phyloP scores from a whole-genome alignment of 371 early-diverging fungal genomes.

The Blakeslea trispora region DNA sequence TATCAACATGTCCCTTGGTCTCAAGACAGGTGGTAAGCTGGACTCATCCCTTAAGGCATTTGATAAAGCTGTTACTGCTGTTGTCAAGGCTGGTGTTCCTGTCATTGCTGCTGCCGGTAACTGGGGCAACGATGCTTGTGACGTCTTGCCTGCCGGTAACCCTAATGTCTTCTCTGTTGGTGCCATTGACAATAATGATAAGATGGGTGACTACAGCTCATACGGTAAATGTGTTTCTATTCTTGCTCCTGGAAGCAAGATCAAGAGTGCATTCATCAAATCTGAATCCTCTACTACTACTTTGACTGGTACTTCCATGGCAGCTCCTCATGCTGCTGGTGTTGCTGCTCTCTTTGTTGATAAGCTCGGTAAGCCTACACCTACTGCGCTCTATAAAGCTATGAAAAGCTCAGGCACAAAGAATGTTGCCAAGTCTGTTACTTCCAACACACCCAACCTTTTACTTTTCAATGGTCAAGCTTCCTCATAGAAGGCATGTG shows the following conservation, averaged over 20 bases:
- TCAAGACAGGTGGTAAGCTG: constrained; percentile 20
- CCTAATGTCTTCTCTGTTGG: constrained; percentile 69
- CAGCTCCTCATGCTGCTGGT: constrained; percentile 81
- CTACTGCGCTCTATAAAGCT: constrained; percentile 29
- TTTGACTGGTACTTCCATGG: constrained; percentile 82
- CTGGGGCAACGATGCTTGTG: constrained; percentile 64
- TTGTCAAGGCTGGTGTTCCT: constrained; percentile 51
- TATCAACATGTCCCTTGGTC: constrained; percentile 65
- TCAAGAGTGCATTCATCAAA: constrained; percentile 43
- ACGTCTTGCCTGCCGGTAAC: constrained; percentile 66
- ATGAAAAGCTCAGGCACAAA: constrained; percentile 23
- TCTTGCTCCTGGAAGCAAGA: constrained; percentile 56
- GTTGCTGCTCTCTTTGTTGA: constrained; percentile 58
- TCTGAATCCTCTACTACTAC: constrained; percentile 38
- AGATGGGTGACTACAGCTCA: constrained; percentile 49
- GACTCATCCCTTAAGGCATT: constrained; percentile 22
- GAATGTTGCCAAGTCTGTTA: neutral
- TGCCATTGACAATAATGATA: constrained; percentile 54
- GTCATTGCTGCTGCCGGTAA: constrained; percentile 84
- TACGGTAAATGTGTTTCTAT: constrained; percentile 66
- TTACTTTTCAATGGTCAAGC: constrained; percentile 27
- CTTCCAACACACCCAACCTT: constrained; percentile 6
- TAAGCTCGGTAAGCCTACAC: constrained; percentile 20
- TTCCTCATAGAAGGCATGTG: neutral
- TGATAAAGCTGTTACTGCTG: constrained; percentile 48